Base-by-base conservation (phyloP, 768 basidiomycete species). In the Trametes cubensis region DNA sequence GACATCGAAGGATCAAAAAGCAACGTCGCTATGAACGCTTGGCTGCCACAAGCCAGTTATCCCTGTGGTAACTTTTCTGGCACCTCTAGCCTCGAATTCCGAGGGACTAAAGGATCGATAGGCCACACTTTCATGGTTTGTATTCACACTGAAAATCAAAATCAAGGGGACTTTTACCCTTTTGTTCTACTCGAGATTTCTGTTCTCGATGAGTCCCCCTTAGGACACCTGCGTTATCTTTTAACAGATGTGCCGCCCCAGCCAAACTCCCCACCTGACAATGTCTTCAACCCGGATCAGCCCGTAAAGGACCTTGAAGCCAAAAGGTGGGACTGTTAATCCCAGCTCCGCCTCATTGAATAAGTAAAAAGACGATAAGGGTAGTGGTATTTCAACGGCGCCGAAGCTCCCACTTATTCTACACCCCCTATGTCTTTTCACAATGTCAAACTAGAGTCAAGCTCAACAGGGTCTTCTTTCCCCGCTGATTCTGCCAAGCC, bases 381-480 rank as follows among this genome's bases (percentile, higher is more conserved):
- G 85, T 88, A 86, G 86, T 86, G 85, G 85, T 87, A 87, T 87
- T 86, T 88, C 86, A 87, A 80, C 78, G 81, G 81, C 80, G 81
- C 84, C 83, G 81, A 80, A 85, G 83, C 86, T 86, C 86, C 86
- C 86, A 86, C 86, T 84, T 86, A 87, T 87, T 76, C 85, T 87
- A 86, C 86, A 84, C 85, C 85, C 84, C 81, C 82, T 84, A 86
- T 85, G 85, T 86, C 86, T 86, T 84, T 85, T 86, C 83, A 87
- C 86, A 86, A 85, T 87, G 86, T 84, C 86, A 88, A 85, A 87
- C 86, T 87, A 87, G 86, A 87, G 86, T 87, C 86, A 87, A 86
- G 85, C 86, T 86, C 85, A 86, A 86, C 86, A 87, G 85, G 85
- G 85, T 87, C 86, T 86, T 86, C 85, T 86, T n/a, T n/a, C n/a